Evolutionary conservation across 2,329 filamentous ascomycete species (phyloP).

Genomic region (Venturiaceae sp.): DNA sequence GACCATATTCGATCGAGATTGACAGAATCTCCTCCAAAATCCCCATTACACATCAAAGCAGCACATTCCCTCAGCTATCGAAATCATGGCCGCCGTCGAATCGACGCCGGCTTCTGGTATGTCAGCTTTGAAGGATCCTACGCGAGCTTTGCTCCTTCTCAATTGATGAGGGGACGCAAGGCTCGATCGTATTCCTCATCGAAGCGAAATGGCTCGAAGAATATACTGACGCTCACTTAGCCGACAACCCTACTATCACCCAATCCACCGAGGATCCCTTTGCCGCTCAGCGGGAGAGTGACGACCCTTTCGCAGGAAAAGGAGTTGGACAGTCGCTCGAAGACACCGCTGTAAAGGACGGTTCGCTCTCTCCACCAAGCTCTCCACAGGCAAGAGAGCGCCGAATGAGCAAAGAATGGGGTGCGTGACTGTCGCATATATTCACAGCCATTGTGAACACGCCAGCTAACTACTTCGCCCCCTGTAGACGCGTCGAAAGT

Average conservation of each 20-base stretch:
- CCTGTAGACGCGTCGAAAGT: constrained; percentile 52
- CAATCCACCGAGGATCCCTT: constrained; percentile 16
- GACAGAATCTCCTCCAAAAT: no score
- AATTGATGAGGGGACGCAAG: neutral
- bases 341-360: constrained; percentile 8
- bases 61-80: neutral
- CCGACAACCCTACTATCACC: constrained; percentile 14
- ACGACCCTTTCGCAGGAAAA: constrained; percentile 16
- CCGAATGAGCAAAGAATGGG: constrained; percentile 26
- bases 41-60: neutral
- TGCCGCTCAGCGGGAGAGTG: constrained; percentile 13
- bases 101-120: neutral
- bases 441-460: no score
- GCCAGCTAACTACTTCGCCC: neutral
- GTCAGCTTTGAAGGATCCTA: neutral
- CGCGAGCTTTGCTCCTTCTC: neutral
- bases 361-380: neutral
- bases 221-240: constrained; percentile 6
- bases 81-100: neutral
- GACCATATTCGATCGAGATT: neutral
- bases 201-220: neutral
- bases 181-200: neutral
- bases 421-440: constrained; percentile 9
- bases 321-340: constrained; percentile 16
- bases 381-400: constrained; percentile 15